A percentile compares a stretch with the other conserved stretches of the same genome.
phyloP scores from a whole-genome alignment of 306 rosid genomes.

The Amphicarpaea edgeworthii region DNA sequence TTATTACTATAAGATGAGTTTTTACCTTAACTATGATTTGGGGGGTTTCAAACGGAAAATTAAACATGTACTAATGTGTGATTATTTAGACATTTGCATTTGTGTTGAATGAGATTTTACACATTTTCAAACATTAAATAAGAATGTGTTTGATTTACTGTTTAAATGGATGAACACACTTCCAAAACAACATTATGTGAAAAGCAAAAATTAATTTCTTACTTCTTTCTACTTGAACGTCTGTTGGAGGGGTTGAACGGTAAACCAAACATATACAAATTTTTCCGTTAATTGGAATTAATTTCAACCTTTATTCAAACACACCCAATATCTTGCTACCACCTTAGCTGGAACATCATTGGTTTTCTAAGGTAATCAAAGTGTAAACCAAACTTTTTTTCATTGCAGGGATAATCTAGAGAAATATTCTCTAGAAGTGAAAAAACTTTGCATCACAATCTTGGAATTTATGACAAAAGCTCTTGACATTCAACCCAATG shows the following conservation, averaged over 20 bases:
- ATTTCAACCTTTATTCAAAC: too few relatives aligned
- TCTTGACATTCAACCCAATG: slow-evolving; percentile 41
- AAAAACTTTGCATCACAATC: slow-evolving; percentile 33
- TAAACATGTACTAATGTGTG: background rate
- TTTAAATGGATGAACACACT: too few relatives aligned
- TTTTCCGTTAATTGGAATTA: too few relatives aligned
- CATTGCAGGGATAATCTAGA: slow-evolving; percentile 24
- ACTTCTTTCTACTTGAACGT: too few relatives aligned
- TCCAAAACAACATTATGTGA: too few relatives aligned
- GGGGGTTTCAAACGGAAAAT: background rate
- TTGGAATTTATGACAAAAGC: slow-evolving; percentile 46
- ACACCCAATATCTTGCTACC: background rate
- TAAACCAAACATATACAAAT: too few relatives aligned
- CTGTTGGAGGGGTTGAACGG: too few relatives aligned
- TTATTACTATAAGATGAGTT: background rate
- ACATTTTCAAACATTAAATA: too few relatives aligned
- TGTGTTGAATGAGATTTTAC: too few relatives aligned
- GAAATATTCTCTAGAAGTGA: slow-evolving; percentile 40
- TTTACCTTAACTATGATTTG: background rate
- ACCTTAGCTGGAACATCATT: background rate
- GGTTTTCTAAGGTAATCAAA: background rate
- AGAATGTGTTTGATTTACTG: too few relatives aligned
- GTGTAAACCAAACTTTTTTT: background rate
- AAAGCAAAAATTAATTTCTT: too few relatives aligned
- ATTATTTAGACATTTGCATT: too few relatives aligned